Evolutionary conservation across 2,329 filamentous ascomycete genomes (phyloP).

Genomic region (Dothistroma septosporum): DNA sequence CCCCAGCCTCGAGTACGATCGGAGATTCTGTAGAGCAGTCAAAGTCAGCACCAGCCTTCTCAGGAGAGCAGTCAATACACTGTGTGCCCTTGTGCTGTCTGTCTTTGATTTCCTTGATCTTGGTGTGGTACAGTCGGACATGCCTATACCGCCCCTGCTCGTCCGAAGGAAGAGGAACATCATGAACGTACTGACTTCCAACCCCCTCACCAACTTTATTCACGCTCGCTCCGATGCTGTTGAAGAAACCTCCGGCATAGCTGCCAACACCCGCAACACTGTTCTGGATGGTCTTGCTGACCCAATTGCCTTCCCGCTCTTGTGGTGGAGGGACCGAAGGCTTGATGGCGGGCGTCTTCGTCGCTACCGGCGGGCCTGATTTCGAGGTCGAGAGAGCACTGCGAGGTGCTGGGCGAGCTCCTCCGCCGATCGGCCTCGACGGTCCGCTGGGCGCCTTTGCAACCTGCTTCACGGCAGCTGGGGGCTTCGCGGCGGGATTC

Average conservation of each 20-base stretch:
- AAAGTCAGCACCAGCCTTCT: slow-evolving; percentile 2
- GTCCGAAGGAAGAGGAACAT: background rate
- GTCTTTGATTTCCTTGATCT: background rate
- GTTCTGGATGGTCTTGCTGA: slow-evolving; percentile 43
- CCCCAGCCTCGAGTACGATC: slow-evolving; percentile 46
- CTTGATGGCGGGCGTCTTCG: background rate
- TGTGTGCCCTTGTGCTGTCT: background rate
- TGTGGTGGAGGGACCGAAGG: slow-evolving; percentile 9
- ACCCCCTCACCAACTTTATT: slow-evolving; percentile 46
- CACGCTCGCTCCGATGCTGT: slow-evolving; percentile 44
- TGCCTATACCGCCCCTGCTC: background rate
- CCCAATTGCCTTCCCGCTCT: slow-evolving; percentile 40
- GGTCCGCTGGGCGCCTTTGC: background rate
- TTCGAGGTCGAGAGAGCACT: slow-evolving; percentile 6
- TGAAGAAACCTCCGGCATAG: slow-evolving; percentile 42
- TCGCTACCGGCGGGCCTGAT: background rate
- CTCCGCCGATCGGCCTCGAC: slow-evolving; percentile 2
- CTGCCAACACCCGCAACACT: slow-evolving; percentile 43
- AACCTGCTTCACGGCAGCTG: background rate
- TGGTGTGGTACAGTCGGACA: background rate
- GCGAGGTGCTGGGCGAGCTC: slow-evolving; percentile 6
- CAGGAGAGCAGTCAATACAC: background rate
- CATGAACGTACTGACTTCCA: slow-evolving; percentile 36
- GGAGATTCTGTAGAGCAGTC: slow-evolving; percentile 36
- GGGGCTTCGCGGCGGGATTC: slow-evolving; percentile 8